Evolutionary conservation across 2,329 filamentous ascomycete species (phyloP), one percentile per base, ranked within the genome.

Genomic region (Trichoderma simmonsii): DNA sequence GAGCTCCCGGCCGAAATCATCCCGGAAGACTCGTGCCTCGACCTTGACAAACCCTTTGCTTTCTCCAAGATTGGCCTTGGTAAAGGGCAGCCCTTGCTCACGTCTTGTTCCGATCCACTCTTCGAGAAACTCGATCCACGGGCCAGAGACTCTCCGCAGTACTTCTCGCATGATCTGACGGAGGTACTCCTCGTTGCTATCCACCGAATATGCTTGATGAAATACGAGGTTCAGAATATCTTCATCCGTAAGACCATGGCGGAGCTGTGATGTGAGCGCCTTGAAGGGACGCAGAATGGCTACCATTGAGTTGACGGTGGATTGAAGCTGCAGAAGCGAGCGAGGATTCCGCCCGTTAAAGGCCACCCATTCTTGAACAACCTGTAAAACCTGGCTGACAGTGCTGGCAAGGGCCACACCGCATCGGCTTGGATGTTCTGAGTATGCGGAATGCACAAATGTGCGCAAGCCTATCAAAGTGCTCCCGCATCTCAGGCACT

Each of bases 31-130:
- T 66, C 85, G 85, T 24, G 84, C 83, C 43, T 89, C 87, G 0
- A 90, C 82, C 68, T 86, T 88, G 73, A 92, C 85, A 75, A 93
- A 92, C 28, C 87, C 85, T 75, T 87, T 89, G 71, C 80, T 84
- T 48, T 81, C 78, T 21, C 84, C 83, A 3, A 81, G 60, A 43
- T 78, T 78, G 67, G 84, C 78, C 77, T 85, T 90, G 6, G 85
- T 84, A 34, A 90, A 76, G 0, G 85, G 85, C 12, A 88, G 81
- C 1, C 88, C 87, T 43, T 85, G 82, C 75, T 92, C 90, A 3
- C 84, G 82, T 73, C 84, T 86, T 12, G 93, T 86, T 0, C 93
- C 93, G 73, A 95, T 89, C 93, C 93, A 96, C 77, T 91, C 89
- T 75, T 91, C 87, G 8, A 92, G 84, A 66, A 91, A 87, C 67